phyloP scores from a whole-genome alignment of 306 rosid genomes.

The Casuarina glauca region DNA sequence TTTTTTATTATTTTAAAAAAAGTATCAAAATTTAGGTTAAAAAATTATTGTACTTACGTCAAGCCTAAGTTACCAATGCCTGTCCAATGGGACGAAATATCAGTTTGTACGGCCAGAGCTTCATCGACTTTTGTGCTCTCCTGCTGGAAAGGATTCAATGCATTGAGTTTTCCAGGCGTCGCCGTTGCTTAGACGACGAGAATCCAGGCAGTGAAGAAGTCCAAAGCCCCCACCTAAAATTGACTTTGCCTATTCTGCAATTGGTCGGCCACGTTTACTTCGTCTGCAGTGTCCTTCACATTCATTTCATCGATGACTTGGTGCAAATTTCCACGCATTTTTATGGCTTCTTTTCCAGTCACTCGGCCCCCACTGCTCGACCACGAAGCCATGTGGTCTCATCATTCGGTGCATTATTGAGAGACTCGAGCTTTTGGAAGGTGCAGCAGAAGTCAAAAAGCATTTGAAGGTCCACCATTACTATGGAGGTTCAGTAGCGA shows the following conservation, averaged over 20 bases:
- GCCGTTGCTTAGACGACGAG: too few species aligned
- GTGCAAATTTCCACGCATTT: not conserved
- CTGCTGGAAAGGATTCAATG: not conserved
- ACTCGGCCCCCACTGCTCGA: not conserved
- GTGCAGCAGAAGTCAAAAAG: not conserved
- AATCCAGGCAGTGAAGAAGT: not conserved
- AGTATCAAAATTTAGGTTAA: too few species aligned
- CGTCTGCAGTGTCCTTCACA: not conserved
- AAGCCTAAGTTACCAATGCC: too few species aligned
- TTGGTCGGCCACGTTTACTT: not conserved
- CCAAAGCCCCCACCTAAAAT: not conserved
- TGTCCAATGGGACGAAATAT: too few species aligned
- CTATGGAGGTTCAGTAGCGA: too few species aligned
- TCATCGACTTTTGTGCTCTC: not conserved
- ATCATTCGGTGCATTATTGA: constrained; percentile 2
- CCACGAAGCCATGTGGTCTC: not conserved
- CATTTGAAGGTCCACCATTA: not conserved
- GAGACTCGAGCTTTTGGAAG: not conserved
- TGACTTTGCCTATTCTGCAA: not conserved
- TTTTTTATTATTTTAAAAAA: too few species aligned
- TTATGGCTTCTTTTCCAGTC: not conserved
- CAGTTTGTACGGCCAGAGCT: too few species aligned
- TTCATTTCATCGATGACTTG: too few species aligned
- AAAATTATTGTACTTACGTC: too few species aligned
- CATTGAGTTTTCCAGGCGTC: not conserved